These are phyloP conservation scores for Penicillium cataractarum DNA, from an alignment of 495 filamentous ascomycete species.

Conservation along the genomic window DNA sequence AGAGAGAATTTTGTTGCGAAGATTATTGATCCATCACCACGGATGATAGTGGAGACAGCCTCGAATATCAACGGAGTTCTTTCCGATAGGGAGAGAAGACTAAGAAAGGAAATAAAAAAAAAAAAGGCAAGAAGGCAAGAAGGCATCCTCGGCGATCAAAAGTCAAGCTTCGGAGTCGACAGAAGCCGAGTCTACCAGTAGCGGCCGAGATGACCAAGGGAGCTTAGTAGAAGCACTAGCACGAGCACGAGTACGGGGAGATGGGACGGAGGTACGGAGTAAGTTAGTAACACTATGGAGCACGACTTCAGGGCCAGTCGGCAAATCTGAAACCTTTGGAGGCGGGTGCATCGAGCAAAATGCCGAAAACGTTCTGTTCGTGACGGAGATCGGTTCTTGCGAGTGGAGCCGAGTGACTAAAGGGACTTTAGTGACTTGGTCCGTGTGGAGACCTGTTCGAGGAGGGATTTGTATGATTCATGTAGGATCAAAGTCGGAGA, in stretches of 20 bases:
- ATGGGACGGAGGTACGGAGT: no score
- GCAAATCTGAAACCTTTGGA: slow-evolving; percentile 27
- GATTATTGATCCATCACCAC: not conserved
- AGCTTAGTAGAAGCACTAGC: not conserved
- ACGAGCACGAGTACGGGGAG: not conserved
- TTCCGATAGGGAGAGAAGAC: not conserved
- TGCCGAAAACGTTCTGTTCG: slow-evolving; percentile 31
- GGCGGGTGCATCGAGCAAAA: slow-evolving; percentile 11
- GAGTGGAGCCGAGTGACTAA: slow-evolving; percentile 27
- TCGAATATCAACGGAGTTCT: not conserved
- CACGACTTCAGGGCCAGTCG: slow-evolving; percentile 9
- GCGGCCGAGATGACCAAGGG: not conserved
- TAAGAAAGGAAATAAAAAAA: not conserved
- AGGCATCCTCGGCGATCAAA: slow-evolving; percentile 1
- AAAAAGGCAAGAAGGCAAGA: not conserved
- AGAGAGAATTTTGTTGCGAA: slow-evolving; percentile 1
- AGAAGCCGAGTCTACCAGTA: not conserved
- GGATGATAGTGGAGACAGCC: not conserved
- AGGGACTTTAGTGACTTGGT: slow-evolving; percentile 3
- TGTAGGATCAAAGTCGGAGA: not conserved
- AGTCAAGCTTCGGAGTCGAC: slow-evolving; percentile 15
- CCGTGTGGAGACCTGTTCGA: not conserved
- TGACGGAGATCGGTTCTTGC: slow-evolving; percentile 26
- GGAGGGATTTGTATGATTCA: slow-evolving; percentile 10
- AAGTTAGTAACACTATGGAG: not conserved